phyloP scores from a whole-genome alignment of 176 grass and related monocot species.

The Tuctoria greenei region DNA sequence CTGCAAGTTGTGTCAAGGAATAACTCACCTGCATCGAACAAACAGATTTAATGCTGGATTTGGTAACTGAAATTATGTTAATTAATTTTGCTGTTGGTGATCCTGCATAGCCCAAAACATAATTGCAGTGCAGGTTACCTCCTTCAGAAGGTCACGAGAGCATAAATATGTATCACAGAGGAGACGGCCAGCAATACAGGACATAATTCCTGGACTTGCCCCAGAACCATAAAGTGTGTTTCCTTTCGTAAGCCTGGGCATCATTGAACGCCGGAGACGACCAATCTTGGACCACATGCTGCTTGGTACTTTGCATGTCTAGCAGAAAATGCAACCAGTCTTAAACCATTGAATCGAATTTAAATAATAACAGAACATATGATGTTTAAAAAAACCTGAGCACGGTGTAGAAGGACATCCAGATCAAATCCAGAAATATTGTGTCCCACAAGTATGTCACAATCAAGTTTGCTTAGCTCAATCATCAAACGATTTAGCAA shows the following conservation, averaged over 20 bases:
- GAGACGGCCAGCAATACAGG: constrained; percentile 91
- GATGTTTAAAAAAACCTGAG: constrained; percentile 62
- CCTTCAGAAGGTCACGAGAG: constrained; percentile 86
- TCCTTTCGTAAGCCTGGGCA: constrained; percentile 94
- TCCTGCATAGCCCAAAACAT: background rate
- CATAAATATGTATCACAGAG: constrained; percentile 98
- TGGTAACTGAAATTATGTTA: background rate
- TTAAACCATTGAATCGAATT: constrained; percentile 17
- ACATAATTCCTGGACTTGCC: constrained; percentile 95
- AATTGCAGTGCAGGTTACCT: constrained; percentile 46
- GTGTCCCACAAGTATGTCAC: constrained; percentile 92
- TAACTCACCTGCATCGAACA: constrained; percentile 76
- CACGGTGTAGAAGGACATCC: constrained; percentile 91
- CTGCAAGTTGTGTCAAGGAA: constrained; percentile 95
- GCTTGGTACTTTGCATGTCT: constrained; percentile 84
- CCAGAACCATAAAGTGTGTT: constrained; percentile 88
- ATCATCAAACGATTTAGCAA: constrained; percentile 96
- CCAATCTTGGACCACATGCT: constrained; percentile 98
- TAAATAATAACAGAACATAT: background rate
- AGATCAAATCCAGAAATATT: constrained; percentile 98
- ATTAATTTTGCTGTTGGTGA: background rate
- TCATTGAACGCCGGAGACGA: constrained; percentile 71
- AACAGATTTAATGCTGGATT: constrained; percentile 19
- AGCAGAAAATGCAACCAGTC: constrained; percentile 17
- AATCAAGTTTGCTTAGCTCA: constrained; percentile 91